Base-by-base conservation (phyloP, 176 grass and related monocot genomes). In the Avena sativa region DNA sequence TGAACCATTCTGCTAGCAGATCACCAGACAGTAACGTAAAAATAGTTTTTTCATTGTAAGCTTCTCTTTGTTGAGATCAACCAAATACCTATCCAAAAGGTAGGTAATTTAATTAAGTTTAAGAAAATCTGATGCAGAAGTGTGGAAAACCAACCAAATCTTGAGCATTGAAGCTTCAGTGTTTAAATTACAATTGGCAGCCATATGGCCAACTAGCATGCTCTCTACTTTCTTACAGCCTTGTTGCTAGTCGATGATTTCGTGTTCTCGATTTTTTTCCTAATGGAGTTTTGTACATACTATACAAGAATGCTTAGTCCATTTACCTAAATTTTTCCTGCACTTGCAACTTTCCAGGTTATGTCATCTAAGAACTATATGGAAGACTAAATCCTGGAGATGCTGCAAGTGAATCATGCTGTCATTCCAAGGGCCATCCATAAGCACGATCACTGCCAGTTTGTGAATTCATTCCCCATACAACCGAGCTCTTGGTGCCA, bases 281-380 rank as follows among this genome's bases (percentile, higher is more conserved):
- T 26, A 36, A 26, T 59, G 9, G 43, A 2, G 10, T 9, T 55
- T 52, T 53, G 7, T 34, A 38, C 23, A 25, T 72, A 44, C 20
- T 61, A 83, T 61, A 40, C 25, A 55, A 32, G 4, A 50, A 64
- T 75, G 57, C 13, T 81, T 81, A 50, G 46, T 83, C 79, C 44
- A 63, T 72, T 38, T 13, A 8, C 28, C 52, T 79, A 3, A 83
- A 28, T 13, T 36, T 79, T 57, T 20, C 20, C 40, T 21, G 56
- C 14, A 4, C 6, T 63, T 69, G 83, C 61, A 66, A 51, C 26
- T 25, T 79, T 84, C 40, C 71, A 89, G 87, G 74, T 71, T 14
- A 56, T 75, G 34, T 84, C 64, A 84, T 84, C 60, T 88, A 61
- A 38, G 12, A 79, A 84, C 14, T 79, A 52, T 89, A 78, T 84